Evolutionary conservation across 441 rosid species (phyloP).

Genomic region (Pelargonium citronellum): DNA sequence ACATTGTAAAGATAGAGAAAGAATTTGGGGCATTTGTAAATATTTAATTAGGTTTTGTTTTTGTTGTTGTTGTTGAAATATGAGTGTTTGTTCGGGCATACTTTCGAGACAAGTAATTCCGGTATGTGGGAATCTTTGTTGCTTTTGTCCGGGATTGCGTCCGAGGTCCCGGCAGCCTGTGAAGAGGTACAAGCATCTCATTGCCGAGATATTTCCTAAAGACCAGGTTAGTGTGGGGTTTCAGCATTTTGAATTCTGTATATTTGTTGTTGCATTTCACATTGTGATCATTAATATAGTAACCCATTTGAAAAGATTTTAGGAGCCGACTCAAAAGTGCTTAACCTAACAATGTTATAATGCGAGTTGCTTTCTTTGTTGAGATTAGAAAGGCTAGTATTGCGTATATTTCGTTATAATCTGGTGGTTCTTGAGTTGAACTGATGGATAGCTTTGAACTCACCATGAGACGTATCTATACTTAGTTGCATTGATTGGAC

Average conservation of each 20-base stretch:
- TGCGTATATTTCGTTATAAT: not conserved
- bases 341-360: not conserved
- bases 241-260: not conserved
- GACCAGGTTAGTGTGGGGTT: constrained; percentile 47
- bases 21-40: constrained; percentile 1
- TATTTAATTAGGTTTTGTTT: not conserved
- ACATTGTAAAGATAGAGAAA: not conserved
- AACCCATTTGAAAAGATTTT: not conserved
- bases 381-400: not conserved
- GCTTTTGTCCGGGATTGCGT: constrained; percentile 79
- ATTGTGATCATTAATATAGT: not conserved
- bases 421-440: not conserved
- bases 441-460: not conserved
- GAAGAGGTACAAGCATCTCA: constrained; percentile 96
- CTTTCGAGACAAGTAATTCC: constrained; percentile 90
- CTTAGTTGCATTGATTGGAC: not conserved
- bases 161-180: constrained; percentile 96
- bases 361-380: not conserved
- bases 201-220: constrained; percentile 75
- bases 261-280: not conserved
- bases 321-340: not conserved
- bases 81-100: constrained; percentile 66
- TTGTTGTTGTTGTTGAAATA: constrained; percentile 20
- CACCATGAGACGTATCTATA: too few species aligned
- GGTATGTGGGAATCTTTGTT: constrained; percentile 84